Percentiles rank a stretch among this genome's conserved stretches.
Evolutionary conservation across 2,329 filamentous ascomycete genomes (phyloP).

Genomic region (Zopfia rhizophila): DNA sequence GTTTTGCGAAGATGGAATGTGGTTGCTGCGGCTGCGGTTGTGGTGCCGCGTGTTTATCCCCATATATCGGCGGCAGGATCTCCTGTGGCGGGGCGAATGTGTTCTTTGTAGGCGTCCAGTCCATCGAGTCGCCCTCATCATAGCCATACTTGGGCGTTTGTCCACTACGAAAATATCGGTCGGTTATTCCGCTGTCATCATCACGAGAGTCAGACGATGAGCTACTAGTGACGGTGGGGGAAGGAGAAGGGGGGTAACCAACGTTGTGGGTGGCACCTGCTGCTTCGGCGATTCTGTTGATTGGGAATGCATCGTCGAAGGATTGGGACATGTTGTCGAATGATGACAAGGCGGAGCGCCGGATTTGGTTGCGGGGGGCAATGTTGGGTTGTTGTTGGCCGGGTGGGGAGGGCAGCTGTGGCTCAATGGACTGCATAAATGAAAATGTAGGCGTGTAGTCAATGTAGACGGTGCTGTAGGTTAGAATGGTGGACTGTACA

Average conservation of each 20-base stretch:
- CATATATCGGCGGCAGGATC: slow-evolving; percentile 28
- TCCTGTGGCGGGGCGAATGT: slow-evolving; percentile 51
- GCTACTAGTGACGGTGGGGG: slow-evolving; percentile 41
- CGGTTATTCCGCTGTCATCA: slow-evolving; percentile 38
- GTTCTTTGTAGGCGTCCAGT: slow-evolving; percentile 71
- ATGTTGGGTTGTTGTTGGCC: slow-evolving; percentile 23
- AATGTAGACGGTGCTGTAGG: slow-evolving; percentile 67
- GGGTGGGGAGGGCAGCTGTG: slow-evolving; percentile 30
- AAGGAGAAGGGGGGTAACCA: slow-evolving; percentile 36
- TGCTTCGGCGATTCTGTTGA: slow-evolving; percentile 39
- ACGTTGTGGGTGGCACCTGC: slow-evolving; percentile 22
- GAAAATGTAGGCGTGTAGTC: slow-evolving; percentile 55
- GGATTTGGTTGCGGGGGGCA: slow-evolving; percentile 20
- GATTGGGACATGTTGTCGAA: slow-evolving; percentile 49
- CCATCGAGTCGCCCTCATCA: slow-evolving; percentile 69
- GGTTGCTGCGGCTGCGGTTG: slow-evolving; percentile 18
- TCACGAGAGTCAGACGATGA: slow-evolving; percentile 29
- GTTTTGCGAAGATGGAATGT: slow-evolving; percentile 36
- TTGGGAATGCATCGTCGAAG: slow-evolving; percentile 53
- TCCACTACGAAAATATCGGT: slow-evolving; percentile 29
- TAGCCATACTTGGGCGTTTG: slow-evolving; percentile 16
- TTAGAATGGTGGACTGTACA: slow-evolving; percentile 32
- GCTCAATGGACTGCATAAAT: slow-evolving; percentile 36
- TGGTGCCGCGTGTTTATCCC: not conserved
- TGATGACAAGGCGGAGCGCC: slow-evolving; percentile 36